These are phyloP conservation scores for Quercus ilex DNA, from an alignment of 306 rosid species.

Conservation along the genomic window DNA sequence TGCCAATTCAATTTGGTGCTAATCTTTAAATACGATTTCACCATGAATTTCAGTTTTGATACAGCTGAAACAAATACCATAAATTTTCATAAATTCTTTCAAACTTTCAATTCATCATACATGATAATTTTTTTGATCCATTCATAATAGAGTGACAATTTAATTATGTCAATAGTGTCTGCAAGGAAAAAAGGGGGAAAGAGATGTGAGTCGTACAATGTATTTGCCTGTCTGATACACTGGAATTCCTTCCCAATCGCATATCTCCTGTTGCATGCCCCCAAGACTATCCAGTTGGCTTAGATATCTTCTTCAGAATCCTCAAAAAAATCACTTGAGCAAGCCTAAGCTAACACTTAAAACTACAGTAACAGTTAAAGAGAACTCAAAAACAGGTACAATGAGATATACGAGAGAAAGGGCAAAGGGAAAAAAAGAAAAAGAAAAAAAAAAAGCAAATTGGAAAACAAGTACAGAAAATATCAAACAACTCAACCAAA, in stretches of 20 bases:
- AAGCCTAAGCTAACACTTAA: background rate
- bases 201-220: background rate
- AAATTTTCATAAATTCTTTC: too few relatives aligned
- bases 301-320: background rate
- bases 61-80: too few relatives aligned
- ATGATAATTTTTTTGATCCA: too few relatives aligned
- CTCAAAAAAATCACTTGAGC: background rate
- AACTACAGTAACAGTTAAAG: background rate
- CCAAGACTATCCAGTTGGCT: background rate
- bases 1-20: too few relatives aligned
- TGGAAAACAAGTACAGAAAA: background rate
- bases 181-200: background rate
- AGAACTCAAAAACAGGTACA: background rate
- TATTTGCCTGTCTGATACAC: background rate
- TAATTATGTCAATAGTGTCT: background rate
- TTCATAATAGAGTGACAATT: background rate
- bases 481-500: background rate
- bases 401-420: background rate
- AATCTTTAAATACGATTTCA: too few relatives aligned
- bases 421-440: background rate
- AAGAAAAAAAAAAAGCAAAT: background rate
- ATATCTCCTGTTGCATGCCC: background rate
- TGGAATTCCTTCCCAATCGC: background rate
- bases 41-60: too few relatives aligned
- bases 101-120: too few relatives aligned